phyloP scores from a whole-genome alignment of 345 rosid species.

The Noccaea bulbosa region DNA sequence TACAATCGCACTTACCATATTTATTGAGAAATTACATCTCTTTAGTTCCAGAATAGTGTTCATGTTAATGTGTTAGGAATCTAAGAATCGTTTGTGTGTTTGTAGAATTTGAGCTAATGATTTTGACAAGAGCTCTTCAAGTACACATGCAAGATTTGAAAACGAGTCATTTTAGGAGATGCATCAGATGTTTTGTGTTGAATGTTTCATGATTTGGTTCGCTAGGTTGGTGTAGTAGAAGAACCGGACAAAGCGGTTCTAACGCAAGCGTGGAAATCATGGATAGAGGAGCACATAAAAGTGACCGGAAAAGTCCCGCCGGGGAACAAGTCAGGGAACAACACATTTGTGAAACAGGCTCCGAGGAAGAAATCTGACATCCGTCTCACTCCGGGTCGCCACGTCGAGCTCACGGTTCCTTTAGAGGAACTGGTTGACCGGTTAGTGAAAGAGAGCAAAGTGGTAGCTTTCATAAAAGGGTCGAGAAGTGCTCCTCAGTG shows the following conservation, averaged over 20 bases:
- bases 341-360: constrained; percentile 69
- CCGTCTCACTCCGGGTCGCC: constrained; percentile 88
- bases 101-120: background rate
- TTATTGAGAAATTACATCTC: no score
- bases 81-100: background rate
- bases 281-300: constrained; percentile 94
- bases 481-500: constrained; percentile 87
- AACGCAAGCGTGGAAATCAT: constrained; percentile 92
- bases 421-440: constrained; percentile 67
- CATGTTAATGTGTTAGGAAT: background rate
- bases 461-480: constrained; percentile 92
- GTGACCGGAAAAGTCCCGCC: constrained; percentile 82
- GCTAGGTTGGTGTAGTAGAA: constrained; percentile 72
- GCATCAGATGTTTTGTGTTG: constrained; percentile 1
- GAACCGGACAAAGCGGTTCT: constrained; percentile 71
- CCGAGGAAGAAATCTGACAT: constrained; percentile 78
- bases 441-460: constrained; percentile 85
- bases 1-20: no score
- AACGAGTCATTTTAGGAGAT: background rate
- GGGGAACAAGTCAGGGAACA: constrained; percentile 86
- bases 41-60: background rate
- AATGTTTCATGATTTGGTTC: constrained; percentile 24
- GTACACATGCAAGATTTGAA: background rate
- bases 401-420: constrained; percentile 75
- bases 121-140: background rate